Percentiles rank a stretch among this genome's conserved stretches.
Conservation (phyloP, 2,329 filamentous ascomycete genomes). For the Cytospora paraplurivora region DNA sequence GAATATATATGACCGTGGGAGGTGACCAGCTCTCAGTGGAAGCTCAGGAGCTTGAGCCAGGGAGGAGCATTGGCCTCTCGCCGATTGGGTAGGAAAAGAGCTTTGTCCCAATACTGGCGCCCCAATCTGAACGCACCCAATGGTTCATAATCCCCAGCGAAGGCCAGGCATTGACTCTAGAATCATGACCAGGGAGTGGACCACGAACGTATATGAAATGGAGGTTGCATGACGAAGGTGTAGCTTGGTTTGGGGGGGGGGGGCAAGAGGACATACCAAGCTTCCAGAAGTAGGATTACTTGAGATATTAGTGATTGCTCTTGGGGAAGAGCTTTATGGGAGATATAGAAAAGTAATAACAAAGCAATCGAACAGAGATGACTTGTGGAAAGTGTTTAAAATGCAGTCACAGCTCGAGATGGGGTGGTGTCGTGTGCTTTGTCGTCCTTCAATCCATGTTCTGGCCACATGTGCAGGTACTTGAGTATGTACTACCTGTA, state of each 20-base stretch:
- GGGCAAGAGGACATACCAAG: conserved; percentile 9
- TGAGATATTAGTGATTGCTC: not conserved
- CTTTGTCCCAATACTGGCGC: not conserved
- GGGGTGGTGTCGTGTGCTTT: conserved; percentile 23
- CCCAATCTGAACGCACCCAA: not conserved
- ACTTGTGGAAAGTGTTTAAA: not conserved
- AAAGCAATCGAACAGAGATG: conserved; percentile 17
- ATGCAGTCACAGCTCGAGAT: conserved; percentile 15
- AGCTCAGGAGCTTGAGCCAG: not conserved
- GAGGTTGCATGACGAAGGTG: not conserved
- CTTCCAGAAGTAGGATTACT: conserved; percentile 7
- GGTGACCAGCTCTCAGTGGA: not conserved
- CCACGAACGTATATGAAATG: not conserved
- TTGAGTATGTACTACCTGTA: too few relatives aligned
- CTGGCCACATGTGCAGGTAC: conserved; percentile 25
- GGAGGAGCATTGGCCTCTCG: not conserved
- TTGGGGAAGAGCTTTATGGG: not conserved
- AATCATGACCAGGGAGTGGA: not conserved
- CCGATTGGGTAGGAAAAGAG: not conserved
- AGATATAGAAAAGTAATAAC: not conserved
- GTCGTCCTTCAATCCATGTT: conserved; percentile 8
- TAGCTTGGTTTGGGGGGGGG: not conserved
- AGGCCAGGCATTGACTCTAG: not conserved
- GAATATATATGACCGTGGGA: not conserved
- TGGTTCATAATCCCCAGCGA: not conserved